Conservation (phyloP, 2,329 filamentous ascomycete genomes). For the Beauveria medogensis region DNA sequence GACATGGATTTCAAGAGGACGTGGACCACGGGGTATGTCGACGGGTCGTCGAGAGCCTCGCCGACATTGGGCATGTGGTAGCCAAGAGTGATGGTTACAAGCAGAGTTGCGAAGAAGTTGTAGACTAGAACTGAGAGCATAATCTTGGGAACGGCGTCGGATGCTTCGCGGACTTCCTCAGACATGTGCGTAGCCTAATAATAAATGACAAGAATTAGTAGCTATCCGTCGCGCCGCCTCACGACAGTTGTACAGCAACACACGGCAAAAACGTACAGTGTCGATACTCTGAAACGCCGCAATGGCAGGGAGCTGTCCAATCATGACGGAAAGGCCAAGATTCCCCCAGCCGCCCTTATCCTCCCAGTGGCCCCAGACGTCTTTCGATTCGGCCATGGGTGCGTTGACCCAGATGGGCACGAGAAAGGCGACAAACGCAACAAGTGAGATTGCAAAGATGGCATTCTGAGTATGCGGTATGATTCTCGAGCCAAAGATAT, state of each 20-base stretch:
- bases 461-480: conserved; percentile 13
- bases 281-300: conserved; percentile 9
- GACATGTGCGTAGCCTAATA: conserved; percentile 14
- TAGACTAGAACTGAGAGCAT: conserved; percentile 1
- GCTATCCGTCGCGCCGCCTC: too few species aligned
- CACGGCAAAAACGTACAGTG: conserved; percentile 4
- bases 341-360: conserved; percentile 12
- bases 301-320: conserved; percentile 13
- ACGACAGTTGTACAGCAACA: too few species aligned
- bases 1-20: conserved; percentile 8
- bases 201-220: background rate
- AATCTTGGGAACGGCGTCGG: conserved; percentile 9
- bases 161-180: conserved; percentile 14
- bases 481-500: conserved; percentile 9
- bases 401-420: conserved; percentile 14
- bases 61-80: conserved; percentile 10
- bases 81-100: conserved; percentile 8
- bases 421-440: conserved; percentile 11
- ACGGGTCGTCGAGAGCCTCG: background rate
- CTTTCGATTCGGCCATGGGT: conserved; percentile 4
- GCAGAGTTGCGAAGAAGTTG: background rate
- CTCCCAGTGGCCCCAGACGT: conserved; percentile 12
- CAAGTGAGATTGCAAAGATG: conserved; percentile 12
- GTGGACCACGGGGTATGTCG: conserved; percentile 9
- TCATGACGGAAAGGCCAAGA: conserved; percentile 10